phyloP scores from a whole-genome alignment of 495 filamentous ascomycete genomes.

The Massariosphaeria phaeospora region DNA sequence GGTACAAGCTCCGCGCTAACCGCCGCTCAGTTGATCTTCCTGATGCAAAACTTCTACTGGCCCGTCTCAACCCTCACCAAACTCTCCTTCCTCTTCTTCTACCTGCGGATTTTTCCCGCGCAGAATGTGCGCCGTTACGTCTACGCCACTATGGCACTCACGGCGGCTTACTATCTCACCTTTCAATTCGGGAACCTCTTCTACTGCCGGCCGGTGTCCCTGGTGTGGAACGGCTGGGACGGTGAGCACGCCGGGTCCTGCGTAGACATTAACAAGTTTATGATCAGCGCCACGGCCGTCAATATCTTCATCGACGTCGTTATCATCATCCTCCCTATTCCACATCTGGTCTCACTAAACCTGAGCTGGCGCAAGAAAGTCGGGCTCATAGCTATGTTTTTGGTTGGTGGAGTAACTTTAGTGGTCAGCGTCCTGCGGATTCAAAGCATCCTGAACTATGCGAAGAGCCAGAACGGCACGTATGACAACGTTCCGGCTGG shows the following conservation, averaged over 20 bases:
- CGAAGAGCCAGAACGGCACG: background rate
- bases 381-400: slow-evolving; percentile 50
- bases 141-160: slow-evolving; percentile 36
- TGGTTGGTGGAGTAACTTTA: no score
- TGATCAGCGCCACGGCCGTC: slow-evolving; percentile 9
- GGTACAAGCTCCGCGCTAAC: background rate
- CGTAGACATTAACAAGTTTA: slow-evolving; percentile 18
- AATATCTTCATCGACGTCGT: slow-evolving; percentile 35
- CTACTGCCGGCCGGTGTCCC: slow-evolving; percentile 43
- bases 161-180: slow-evolving; percentile 37
- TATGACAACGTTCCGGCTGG: background rate
- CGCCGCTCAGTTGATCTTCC: background rate
- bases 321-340: slow-evolving; percentile 41
- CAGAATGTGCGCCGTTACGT: slow-evolving; percentile 34
- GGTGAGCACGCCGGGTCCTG: slow-evolving; percentile 25
- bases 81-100: slow-evolving; percentile 48
- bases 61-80: slow-evolving; percentile 40
- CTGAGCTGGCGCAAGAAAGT: slow-evolving; percentile 47
- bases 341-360: slow-evolving; percentile 43
- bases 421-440: background rate
- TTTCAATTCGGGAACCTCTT: slow-evolving; percentile 42
- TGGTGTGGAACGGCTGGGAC: slow-evolving; percentile 31
- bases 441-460: background rate
- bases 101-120: slow-evolving; percentile 47
- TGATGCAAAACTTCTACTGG: slow-evolving; percentile 36